Percentiles rank a stretch among this genome's conserved stretches.
Evolutionary conservation across 2,329 filamentous ascomycete genomes (phyloP).

Genomic region (Cytospora piceicola): DNA sequence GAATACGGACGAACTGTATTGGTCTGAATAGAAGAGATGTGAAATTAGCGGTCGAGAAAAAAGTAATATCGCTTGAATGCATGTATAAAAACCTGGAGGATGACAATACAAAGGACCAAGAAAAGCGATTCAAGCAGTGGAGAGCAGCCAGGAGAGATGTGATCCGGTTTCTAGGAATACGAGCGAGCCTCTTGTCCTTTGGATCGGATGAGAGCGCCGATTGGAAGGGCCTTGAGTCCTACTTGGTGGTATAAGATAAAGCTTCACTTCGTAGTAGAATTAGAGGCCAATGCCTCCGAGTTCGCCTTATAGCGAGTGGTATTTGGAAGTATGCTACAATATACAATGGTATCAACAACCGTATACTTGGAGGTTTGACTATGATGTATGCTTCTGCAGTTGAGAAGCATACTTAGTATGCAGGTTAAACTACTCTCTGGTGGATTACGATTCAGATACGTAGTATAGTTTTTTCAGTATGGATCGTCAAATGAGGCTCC

Average conservation of each 20-base stretch:
- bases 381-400: neutral
- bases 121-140: neutral
- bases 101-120: neutral
- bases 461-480: too few relatives aligned
- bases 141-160: neutral
- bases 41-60: neutral
- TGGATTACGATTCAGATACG: too few relatives aligned
- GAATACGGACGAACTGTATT: neutral
- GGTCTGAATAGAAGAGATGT: neutral
- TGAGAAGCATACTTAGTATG: too few relatives aligned
- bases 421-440: too few relatives aligned
- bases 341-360: neutral
- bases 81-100: neutral
- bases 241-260: neutral
- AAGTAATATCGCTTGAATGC: neutral
- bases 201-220: too few relatives aligned
- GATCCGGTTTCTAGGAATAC: neutral
- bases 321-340: neutral
- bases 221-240: neutral
- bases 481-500: too few relatives aligned
- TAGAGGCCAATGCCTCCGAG: too few relatives aligned
- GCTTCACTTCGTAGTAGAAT: neutral
- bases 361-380: too few relatives aligned
- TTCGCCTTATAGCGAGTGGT: too few relatives aligned
- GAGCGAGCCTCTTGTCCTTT: neutral